Evolutionary conservation across 2,329 filamentous ascomycete genomes (phyloP).

Genomic region (Aspergillus puulaauensis): DNA sequence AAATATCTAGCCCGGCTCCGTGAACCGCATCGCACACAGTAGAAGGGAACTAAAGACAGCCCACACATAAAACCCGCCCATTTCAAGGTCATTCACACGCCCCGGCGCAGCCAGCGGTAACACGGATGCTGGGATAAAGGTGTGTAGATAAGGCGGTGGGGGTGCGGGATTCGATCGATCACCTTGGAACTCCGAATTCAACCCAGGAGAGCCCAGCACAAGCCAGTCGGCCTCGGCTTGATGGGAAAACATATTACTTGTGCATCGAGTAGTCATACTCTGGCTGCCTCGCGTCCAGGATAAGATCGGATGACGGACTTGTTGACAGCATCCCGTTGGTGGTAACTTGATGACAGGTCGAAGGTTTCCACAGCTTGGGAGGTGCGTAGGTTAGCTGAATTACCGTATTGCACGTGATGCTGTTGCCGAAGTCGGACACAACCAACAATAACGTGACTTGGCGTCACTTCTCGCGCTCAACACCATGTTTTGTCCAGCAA

Average conservation of each 20-base stretch:
- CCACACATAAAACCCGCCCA: background rate
- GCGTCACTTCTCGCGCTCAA: no score
- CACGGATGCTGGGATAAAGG: background rate
- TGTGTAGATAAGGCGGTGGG: constrained; percentile 4
- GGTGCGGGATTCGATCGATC: background rate
- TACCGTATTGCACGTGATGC: background rate
- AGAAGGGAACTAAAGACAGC: background rate
- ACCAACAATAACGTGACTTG: no score
- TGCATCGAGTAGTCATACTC: background rate
- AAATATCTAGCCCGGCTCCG: background rate
- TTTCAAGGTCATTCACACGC: background rate
- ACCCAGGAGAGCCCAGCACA: background rate
- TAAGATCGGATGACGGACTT: background rate
- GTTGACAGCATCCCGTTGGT: constrained; percentile 1
- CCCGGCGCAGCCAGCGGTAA: background rate
- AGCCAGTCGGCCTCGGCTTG: background rate
- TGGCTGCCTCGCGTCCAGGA: background rate
- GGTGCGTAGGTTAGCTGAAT: background rate
- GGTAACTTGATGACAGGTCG: constrained; percentile 16
- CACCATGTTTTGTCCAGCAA: no score
- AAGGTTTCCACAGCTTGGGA: constrained; percentile 9
- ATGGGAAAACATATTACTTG: background rate
- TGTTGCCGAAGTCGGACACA: no score
- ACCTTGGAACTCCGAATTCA: constrained; percentile 1
- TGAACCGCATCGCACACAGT: background rate